Base-by-base conservation (phyloP, 257 asterid genomes). In the Asclepias syriaca region DNA sequence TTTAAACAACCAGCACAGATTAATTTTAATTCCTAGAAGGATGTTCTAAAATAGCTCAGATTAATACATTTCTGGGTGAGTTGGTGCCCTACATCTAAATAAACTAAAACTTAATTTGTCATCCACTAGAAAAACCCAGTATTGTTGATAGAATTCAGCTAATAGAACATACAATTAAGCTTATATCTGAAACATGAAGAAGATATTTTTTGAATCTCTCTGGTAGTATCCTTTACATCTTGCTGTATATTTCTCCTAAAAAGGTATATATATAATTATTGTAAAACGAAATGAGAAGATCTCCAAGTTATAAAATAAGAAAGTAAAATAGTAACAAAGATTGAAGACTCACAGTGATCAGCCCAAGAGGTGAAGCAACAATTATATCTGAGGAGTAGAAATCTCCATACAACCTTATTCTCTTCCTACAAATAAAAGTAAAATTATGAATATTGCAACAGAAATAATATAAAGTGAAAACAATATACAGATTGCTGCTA, bases 361-460 rank as follows among this genome's bases (percentile, higher is more conserved):
- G 78, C 72, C 92, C 97, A 66, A 94, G 90, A 59, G 99, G 99
- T 77, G 99, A 91, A 74, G 97, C 97, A 82, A 94, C 81, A 77
- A 94, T 87, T 70, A 91, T 75, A 81, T 94, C 99, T n/a, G 99
- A 94, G 2, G 96, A 81, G 80, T 91, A 91, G 82, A 91, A 91
- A 77, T 94, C 97, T 60, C 87, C 87, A 74, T 85, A 94, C 77
- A 89, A 75, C 78, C 84, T 88, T 72, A 88, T 79, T 74, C 73
- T 83, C 72, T 87, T 85, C 96, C 97, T 89, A 56, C 72, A 81
- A 49, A 72, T 43, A 27, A 71, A 72, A 57, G 69, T 61, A 69
- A 54, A 32, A 21, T 65, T 54, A 67, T 15, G 21, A 70, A 69
- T 53, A 63, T 15, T 19, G 69, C 58, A 45, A 34, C 11, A 18